Percentiles rank a stretch among this genome's conserved stretches.
phyloP scores from a whole-genome alignment of 768 basidiomycete genomes.

The Tulasnella sp. region DNA sequence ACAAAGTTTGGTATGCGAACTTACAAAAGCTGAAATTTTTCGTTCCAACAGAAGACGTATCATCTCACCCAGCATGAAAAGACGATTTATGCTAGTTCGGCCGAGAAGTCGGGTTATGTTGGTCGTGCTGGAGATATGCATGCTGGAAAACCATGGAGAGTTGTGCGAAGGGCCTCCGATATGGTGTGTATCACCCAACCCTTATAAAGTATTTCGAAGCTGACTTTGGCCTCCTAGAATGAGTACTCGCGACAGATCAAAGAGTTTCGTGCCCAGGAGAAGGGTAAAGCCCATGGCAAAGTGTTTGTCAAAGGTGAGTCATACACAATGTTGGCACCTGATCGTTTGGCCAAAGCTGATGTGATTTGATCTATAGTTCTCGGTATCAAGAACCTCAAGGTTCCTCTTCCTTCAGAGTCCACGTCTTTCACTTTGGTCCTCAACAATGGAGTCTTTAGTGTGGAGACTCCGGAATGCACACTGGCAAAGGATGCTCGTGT shows the following conservation, averaged over 20 bases:
- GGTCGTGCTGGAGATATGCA: slow-evolving; percentile 71
- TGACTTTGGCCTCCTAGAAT: slow-evolving; percentile 39
- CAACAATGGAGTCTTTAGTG: slow-evolving; percentile 94
- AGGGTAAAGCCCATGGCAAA: slow-evolving; percentile 77
- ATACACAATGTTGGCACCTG: slow-evolving; percentile 7
- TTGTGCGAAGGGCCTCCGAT: slow-evolving; percentile 80
- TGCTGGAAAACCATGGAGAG: slow-evolving; percentile 69
- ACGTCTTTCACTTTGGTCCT: slow-evolving; percentile 74
- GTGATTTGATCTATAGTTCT: slow-evolving; percentile 39
- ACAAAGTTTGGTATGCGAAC: too few relatives aligned
- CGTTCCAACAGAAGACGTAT: slow-evolving; percentile 45
- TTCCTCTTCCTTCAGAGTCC: slow-evolving; percentile 66
- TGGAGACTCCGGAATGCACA: slow-evolving; percentile 72
- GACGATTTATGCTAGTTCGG: slow-evolving; percentile 61
- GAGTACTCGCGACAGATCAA: slow-evolving; percentile 86
- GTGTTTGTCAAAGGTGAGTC: slow-evolving; percentile 80
- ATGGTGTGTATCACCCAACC: slow-evolving; percentile 46
- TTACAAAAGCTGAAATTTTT: slow-evolving; percentile 16
- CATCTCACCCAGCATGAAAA: slow-evolving; percentile 62
- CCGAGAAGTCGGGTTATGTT: slow-evolving; percentile 57
- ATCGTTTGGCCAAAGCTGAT: slow-evolving; percentile 6
- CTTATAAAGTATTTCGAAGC: background rate
- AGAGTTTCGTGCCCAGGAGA: slow-evolving; percentile 64
- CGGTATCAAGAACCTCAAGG: slow-evolving; percentile 53
- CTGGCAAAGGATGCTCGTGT: slow-evolving; percentile 48